Base-by-base conservation (phyloP, 176 grass and related monocot species). In the Oropetium thomaeum region DNA sequence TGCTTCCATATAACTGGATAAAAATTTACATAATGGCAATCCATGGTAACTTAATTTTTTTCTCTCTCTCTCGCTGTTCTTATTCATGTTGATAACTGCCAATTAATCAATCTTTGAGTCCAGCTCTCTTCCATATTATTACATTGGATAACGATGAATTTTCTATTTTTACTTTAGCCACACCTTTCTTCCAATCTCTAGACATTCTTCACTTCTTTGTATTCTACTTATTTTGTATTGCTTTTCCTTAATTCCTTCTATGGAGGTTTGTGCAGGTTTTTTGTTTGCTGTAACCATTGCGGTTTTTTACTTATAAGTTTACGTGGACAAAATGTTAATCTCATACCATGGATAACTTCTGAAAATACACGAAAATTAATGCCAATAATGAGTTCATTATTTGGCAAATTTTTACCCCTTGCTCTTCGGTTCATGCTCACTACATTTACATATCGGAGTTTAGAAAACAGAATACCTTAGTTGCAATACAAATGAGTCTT, bases 351-450 rank as follows among this genome's bases (percentile, higher is more conserved):
- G 5, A 16, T 59, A 13, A 5, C 43, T 70, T 31, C 9, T 39
- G 40, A 51, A 51, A 79, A 67, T 64, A 74, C 58, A 45, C 7
- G 27, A 49, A 61, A 13, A 34, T 11, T 22, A 13, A 41, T 54
- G 55, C 15, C 17, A 23, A 65, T 72, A 34, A 43, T 74, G 31
- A 66, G 1, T 35, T 27, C 28, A 26, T 43, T 35, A 31, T 37
- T 55, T 7, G 20, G 15, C 16, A 62, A 14, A 30, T 69, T 44
- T 23, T 11, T 39, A 62, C 23, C 20, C 59, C 55, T 54, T 43
- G 37, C 43, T 70, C 70, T 76, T 74, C 5, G 27, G 37, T 35
- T 70, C 45, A 80, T 74, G 5, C 61, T 26, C 53, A 52, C 32
- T 76, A 19, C 25, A 51, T 42, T 73, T 69, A 28, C 20, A 20